A percentile compares a stretch with the other conserved stretches of the same genome.
phyloP scores from a whole-genome alignment of 106 monocot genomes.

The Posidonia australis region DNA sequence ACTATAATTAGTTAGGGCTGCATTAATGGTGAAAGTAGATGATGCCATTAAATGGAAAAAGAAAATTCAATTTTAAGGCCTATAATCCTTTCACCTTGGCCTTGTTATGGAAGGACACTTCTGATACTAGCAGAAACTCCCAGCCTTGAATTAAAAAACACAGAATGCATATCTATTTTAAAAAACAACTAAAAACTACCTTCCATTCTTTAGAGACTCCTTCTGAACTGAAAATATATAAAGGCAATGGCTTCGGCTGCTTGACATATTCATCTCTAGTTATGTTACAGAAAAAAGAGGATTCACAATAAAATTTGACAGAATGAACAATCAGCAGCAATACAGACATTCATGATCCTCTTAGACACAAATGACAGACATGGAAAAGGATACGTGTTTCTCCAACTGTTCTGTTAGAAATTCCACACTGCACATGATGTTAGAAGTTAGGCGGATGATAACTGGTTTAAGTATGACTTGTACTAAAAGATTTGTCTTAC shows the following conservation, averaged over 20 bases:
- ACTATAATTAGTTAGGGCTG: too few species aligned
- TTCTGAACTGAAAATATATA: conserved; percentile 62
- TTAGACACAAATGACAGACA: not conserved
- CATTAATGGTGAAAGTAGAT: too few species aligned
- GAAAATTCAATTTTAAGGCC: too few species aligned
- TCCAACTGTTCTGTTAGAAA: conserved; percentile 77
- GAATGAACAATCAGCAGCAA: not conserved
- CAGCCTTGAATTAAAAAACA: too few species aligned
- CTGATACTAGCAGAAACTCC: too few species aligned
- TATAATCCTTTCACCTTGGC: too few species aligned
- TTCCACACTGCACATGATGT: conserved; percentile 49
- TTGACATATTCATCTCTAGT: conserved; percentile 73
- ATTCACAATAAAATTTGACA: conserved; percentile 3
- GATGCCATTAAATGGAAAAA: too few species aligned
- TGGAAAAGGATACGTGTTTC: conserved; percentile 63
- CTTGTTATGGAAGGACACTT: too few species aligned
- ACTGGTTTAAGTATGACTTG: not conserved
- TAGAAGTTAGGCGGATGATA: conserved; percentile 7
- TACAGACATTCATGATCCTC: not conserved
- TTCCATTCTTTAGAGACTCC: conserved; percentile 30
- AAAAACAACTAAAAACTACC: conserved; percentile 9
- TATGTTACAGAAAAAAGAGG: conserved; percentile 5
- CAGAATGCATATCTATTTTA: not conserved
- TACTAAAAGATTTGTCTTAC: conserved; percentile 26
- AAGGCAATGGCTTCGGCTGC: conserved; percentile 86